Conservation (phyloP, 2,329 filamentous ascomycete species). For the Remersonia thermophila region DNA sequence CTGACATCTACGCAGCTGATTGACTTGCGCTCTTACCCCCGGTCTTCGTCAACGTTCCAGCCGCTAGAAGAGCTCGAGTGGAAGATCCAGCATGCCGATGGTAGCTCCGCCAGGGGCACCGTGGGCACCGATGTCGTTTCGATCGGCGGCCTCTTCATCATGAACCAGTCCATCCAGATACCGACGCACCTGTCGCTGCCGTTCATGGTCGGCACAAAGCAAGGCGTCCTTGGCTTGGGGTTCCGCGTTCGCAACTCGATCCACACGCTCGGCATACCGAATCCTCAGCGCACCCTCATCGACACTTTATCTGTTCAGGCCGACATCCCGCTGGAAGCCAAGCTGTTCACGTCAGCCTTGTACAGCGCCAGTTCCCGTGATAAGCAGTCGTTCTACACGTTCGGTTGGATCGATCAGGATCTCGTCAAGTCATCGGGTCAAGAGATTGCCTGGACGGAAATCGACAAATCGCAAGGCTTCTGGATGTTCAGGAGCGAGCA, state of each 20-base stretch:
- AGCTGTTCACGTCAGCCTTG: constrained; percentile 54
- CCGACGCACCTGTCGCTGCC: constrained; percentile 45
- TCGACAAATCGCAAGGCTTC: constrained; percentile 57
- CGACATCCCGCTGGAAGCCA: constrained; percentile 33
- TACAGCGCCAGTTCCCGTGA: constrained; percentile 42
- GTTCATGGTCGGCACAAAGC: constrained; percentile 43
- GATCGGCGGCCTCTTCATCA: constrained; percentile 48
- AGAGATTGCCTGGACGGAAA: constrained; percentile 45
- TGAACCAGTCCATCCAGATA: constrained; percentile 52
- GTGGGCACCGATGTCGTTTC: constrained; percentile 52
- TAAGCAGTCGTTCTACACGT: constrained; percentile 53
- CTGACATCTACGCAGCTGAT: constrained; percentile 40
- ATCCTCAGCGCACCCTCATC: constrained; percentile 47
- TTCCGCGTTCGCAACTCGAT: constrained; percentile 54
- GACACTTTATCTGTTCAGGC: constrained; percentile 52
- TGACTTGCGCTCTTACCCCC: too few species aligned
- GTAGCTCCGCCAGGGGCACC: constrained; percentile 50
- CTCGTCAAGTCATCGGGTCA: constrained; percentile 40
- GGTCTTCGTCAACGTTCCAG: constrained; percentile 51
- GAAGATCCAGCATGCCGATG: constrained; percentile 58
- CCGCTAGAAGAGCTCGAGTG: constrained; percentile 29
- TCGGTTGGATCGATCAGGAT: constrained; percentile 58
- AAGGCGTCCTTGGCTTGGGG: constrained; percentile 56
- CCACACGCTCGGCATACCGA: constrained; percentile 25
- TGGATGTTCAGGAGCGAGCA: constrained; percentile 52